phyloP scores from a whole-genome alignment of 106 monocot genomes.

The Phalaenopsis aphrodite region DNA sequence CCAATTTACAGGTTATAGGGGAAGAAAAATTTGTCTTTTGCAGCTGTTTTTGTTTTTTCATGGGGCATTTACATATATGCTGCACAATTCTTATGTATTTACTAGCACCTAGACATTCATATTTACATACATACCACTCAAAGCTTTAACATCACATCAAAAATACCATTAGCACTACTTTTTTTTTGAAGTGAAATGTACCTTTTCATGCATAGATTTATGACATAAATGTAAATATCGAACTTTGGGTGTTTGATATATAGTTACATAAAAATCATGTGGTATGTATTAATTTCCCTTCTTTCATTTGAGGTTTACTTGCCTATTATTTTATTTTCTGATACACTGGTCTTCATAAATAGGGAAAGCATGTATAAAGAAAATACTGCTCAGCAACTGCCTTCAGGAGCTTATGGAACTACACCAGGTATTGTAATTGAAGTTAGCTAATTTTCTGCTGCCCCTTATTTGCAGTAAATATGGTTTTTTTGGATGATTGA shows the following conservation, averaged over 20 bases:
- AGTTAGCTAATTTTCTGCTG: background rate
- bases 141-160: too few relatives aligned
- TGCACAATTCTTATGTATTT: too few relatives aligned
- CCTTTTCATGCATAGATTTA: too few relatives aligned
- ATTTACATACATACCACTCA: too few relatives aligned
- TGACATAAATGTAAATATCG: too few relatives aligned
- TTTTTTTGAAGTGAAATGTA: too few relatives aligned
- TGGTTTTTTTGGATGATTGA: background rate
- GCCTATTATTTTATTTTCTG: slow-evolving; percentile 1
- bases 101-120: too few relatives aligned
- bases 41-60: background rate
- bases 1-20: background rate
- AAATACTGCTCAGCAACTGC: slow-evolving; percentile 93
- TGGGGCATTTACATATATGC: too few relatives aligned
- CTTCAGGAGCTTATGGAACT: slow-evolving; percentile 99
- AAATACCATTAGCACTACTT: too few relatives aligned
- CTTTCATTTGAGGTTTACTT: background rate
- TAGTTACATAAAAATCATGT: too few relatives aligned
- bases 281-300: too few relatives aligned
- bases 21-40: background rate
- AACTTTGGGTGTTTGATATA: too few relatives aligned
- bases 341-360: slow-evolving; percentile 1
- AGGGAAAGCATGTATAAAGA: slow-evolving; percentile 99
- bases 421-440: slow-evolving; percentile 68
- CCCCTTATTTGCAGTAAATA: background rate